A percentile compares a stretch with the other conserved stretches of the same genome.
These are phyloP conservation scores for Solanum chacoense DNA, from an alignment of 305 asterid genomes.

Conservation along the genomic window DNA sequence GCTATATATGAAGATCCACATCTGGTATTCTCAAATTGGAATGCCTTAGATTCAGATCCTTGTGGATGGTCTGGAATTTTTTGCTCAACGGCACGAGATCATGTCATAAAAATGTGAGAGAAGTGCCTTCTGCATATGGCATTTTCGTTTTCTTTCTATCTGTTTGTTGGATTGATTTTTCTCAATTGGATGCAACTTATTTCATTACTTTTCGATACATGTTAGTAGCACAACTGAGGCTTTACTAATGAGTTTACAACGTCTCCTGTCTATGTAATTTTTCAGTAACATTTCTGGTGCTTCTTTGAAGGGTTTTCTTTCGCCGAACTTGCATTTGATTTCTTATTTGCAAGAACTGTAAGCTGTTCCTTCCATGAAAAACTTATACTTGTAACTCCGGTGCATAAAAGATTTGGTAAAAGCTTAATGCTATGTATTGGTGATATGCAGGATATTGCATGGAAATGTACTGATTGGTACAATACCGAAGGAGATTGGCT, in stretches of 20 bases:
- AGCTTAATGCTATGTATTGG: background rate
- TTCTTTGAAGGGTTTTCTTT: slow-evolving; percentile 74
- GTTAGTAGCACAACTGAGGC: background rate
- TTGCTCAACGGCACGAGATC: slow-evolving; percentile 58
- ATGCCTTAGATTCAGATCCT: slow-evolving; percentile 62
- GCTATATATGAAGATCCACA: slow-evolving; percentile 80
- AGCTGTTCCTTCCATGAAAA: slow-evolving; percentile 12
- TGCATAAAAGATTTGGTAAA: background rate
- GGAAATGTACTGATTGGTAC: slow-evolving; percentile 66
- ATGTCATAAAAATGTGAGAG: slow-evolving; percentile 78
- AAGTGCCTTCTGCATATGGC: background rate
- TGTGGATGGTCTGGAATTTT: slow-evolving; percentile 73
- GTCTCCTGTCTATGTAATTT: slow-evolving; percentile 5
- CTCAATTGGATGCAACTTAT: background rate
- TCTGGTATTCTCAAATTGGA: slow-evolving; percentile 74
- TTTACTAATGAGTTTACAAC: background rate
- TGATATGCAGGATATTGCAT: slow-evolving; percentile 54
- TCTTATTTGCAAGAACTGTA: slow-evolving; percentile 68
- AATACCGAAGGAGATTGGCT: slow-evolving; percentile 78
- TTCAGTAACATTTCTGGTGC: slow-evolving; percentile 83
- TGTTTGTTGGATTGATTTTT: background rate
- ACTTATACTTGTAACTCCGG: background rate
- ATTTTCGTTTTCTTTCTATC: background rate
- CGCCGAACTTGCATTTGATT: slow-evolving; percentile 56
- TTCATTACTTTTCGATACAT: background rate